Evolutionary conservation across 352 stramenopile species (phyloP).

Genomic region (Pythium dissimile): DNA sequence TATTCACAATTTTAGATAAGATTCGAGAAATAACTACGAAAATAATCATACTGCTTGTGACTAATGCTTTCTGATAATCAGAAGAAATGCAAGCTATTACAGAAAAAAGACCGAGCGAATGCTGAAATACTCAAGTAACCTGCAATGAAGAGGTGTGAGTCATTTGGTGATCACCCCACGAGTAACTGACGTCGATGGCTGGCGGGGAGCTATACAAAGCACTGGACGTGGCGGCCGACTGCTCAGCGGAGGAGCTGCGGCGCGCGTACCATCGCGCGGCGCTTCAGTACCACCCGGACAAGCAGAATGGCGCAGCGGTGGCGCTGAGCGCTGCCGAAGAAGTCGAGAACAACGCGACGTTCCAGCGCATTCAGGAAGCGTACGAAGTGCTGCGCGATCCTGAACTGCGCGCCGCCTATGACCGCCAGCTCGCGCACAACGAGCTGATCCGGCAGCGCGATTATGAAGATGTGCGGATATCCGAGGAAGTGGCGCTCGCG

Average conservation of each 20-base stretch:
- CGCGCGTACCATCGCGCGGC: conserved; percentile 68
- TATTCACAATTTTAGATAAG: no score
- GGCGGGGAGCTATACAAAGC: conserved; percentile 43
- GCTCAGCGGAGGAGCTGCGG: conserved; percentile 57
- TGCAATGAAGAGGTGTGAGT: no score
- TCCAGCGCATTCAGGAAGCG: conserved; percentile 56
- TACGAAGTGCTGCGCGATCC: conserved; percentile 64
- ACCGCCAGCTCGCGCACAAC: conserved; percentile 41
- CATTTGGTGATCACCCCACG: conserved; percentile 8
- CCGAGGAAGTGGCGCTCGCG: conserved; percentile 44
- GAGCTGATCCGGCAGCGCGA: conserved; percentile 33
- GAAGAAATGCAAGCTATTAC: no score
- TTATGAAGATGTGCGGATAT: conserved; percentile 52
- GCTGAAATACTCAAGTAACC: no score
- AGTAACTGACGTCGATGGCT: background rate
- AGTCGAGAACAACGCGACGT: conserved; percentile 19
- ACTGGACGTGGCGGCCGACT: conserved; percentile 39
- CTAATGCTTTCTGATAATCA: no score
- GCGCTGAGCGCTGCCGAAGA: conserved; percentile 10
- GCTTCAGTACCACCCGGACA: conserved; percentile 63
- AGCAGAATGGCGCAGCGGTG: conserved; percentile 18
- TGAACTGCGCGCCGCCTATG: conserved; percentile 44
- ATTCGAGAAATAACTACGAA: no score
- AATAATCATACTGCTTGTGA: no score
- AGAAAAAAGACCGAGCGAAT: no score